Evolutionary conservation across 1,284 basidiomycete species (phyloP).

Genomic region (Veloporphyrellus conicus): DNA sequence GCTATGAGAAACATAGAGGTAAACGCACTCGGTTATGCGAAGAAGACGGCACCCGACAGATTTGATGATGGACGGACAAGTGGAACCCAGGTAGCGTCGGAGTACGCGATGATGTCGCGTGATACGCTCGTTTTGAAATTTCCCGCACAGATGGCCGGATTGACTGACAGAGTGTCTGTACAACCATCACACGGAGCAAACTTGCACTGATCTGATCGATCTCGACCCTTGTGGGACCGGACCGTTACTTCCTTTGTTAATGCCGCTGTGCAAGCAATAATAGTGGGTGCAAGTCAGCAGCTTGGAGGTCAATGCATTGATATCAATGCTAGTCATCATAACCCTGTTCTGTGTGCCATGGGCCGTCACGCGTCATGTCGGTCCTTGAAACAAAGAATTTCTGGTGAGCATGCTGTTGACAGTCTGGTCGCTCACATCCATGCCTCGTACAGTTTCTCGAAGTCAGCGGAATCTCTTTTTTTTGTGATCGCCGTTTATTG

Average conservation of each 20-base stretch:
- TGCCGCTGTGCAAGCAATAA: slow-evolving; percentile 89
- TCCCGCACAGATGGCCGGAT: not conserved
- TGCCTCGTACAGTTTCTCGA: slow-evolving; percentile 65
- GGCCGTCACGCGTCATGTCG: slow-evolving; percentile 88
- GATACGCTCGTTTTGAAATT: slow-evolving; percentile 54
- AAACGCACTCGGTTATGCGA: slow-evolving; percentile 65
- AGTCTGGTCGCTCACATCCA: not conserved
- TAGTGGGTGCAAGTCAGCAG: slow-evolving; percentile 66
- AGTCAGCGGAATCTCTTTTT: too few relatives aligned
- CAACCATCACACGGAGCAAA: slow-evolving; percentile 68
- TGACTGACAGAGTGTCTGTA: slow-evolving; percentile 52
- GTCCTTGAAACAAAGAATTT: slow-evolving; percentile 93
- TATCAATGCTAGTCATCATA: slow-evolving; percentile 3
- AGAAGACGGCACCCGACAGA: slow-evolving; percentile 20
- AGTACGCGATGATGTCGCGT: slow-evolving; percentile 91
- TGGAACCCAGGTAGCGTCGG: slow-evolving; percentile 55
- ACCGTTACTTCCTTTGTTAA: slow-evolving; percentile 97
- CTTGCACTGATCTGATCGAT: slow-evolving; percentile 90
- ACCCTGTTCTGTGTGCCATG: slow-evolving; percentile 94
- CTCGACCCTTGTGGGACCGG: slow-evolving; percentile 96
- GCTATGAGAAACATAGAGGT: slow-evolving; percentile 91
- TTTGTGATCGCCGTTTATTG: too few relatives aligned
- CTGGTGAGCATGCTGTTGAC: slow-evolving; percentile 49
- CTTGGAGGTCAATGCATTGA: slow-evolving; percentile 1
- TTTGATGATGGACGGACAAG: slow-evolving; percentile 15